phyloP scores from a whole-genome alignment of 768 basidiomycete species.

The Hirschioporus abietinus region DNA sequence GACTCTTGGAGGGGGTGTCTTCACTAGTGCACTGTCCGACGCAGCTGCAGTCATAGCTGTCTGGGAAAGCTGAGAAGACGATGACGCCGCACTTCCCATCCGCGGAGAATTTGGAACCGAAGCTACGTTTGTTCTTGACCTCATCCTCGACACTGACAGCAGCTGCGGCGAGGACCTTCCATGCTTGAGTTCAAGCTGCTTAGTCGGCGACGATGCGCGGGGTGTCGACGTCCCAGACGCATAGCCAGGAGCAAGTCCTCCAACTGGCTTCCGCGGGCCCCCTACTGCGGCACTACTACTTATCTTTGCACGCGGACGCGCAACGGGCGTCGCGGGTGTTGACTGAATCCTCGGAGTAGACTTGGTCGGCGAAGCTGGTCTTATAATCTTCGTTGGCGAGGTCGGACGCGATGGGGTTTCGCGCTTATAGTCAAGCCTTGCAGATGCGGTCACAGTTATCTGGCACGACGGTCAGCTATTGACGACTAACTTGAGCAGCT shows the following conservation, averaged over 20 bases:
- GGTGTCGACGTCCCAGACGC: neutral
- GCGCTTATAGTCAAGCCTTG: constrained; percentile 2
- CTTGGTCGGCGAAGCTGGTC: constrained; percentile 8
- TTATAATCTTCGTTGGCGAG: constrained; percentile 11
- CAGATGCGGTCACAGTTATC: constrained; percentile 4
- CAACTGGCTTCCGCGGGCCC: neutral
- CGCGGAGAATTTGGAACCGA: neutral
- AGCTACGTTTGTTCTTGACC: neutral
- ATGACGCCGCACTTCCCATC: neutral
- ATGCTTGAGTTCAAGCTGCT: neutral
- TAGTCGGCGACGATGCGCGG: neutral
- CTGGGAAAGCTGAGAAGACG: neutral
- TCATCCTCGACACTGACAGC: neutral
- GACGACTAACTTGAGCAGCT: neutral
- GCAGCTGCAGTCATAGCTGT: neutral
- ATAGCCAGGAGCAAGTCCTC: constrained; percentile 4
- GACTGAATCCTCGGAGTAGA: neutral
- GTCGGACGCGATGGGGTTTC: constrained; percentile 8
- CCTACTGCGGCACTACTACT: neutral
- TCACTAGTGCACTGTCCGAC: neutral
- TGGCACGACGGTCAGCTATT: neutral
- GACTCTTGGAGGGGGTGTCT: constrained; percentile 1
- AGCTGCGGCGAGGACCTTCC: constrained; percentile 2
- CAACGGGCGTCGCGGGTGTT: constrained; percentile 3
- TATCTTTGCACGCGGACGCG: neutral